Base-by-base conservation (phyloP, 164 flowering plant genomes). In the Stephania japonica region DNA sequence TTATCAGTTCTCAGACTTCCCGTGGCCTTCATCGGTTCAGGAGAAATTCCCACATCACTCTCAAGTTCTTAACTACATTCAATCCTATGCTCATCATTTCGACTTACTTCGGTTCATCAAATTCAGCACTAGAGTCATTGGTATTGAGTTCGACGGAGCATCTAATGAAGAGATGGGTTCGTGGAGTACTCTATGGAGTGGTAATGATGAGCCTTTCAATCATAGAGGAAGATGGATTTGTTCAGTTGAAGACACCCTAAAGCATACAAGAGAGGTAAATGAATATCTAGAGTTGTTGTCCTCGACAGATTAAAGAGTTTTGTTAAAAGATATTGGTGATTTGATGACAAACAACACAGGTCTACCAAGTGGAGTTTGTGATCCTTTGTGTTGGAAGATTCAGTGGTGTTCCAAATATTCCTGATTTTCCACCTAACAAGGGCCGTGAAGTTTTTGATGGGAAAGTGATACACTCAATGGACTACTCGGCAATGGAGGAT, bases 1-100 rank as follows among this genome's bases (percentile, higher is more conserved):
- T 1, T 90, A 79, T 67, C 84, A 80, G 68, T 89, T 90, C 80
- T 87, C 88, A 0, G 96, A 90, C 70, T 88, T 83, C 53, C 85
- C 90, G 8, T 90, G 93, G 96, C 91, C 95, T n/a, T 18, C 77
- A 42, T 64, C 79, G 0, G 85, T 86, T 24, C 14, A 76, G 23
- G 82, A 81, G 12, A 78, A 27, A 0, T 87, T 77, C 66, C 96
- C 96, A 6, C 38, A 26, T 53, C 76, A 79, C 1, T 12, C 72
- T 12, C 81, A 85, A 68, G 88, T 89, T 7, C 16, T 81, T 26
- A 87, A 82, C 14, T 89, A 90, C 32, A 1, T 89, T 12, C 65
- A 78, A 42, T 79, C 86, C 0, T 87, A 84, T 49, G 86, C 87
- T 1, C 56, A 21, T n/a, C 84, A 82, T 38, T 85, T 81, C 68